A percentile compares a stretch with the other conserved stretches of the same genome.
phyloP scores from a whole-genome alignment of 352 stramenopile genomes.

The Phytopythium oedochilum region DNA sequence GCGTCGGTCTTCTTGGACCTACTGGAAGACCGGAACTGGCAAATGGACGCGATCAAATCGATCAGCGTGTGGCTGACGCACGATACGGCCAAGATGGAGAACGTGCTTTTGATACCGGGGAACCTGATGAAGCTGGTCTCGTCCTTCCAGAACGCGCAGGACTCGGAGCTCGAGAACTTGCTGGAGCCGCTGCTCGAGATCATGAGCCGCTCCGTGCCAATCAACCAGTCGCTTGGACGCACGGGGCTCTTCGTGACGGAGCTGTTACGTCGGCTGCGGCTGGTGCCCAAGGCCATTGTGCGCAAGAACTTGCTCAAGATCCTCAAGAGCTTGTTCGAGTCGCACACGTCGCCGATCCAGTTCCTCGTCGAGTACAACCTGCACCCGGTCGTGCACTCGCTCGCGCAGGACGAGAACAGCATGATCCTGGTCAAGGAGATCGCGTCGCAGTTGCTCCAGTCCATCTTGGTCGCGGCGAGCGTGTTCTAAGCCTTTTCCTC shows the following conservation, averaged over 20 bases:
- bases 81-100: slow-evolving; percentile 82
- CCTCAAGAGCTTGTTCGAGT: slow-evolving; percentile 88
- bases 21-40: slow-evolving; percentile 88
- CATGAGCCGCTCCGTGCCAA: slow-evolving; percentile 58
- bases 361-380: slow-evolving; percentile 90
- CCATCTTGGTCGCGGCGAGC: slow-evolving; percentile 67
- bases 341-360: slow-evolving; percentile 76
- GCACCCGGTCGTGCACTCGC: slow-evolving; percentile 63
- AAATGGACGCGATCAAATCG: slow-evolving; percentile 87
- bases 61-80: slow-evolving; percentile 83
- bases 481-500: slow-evolving; percentile 28
- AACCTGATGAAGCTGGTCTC: slow-evolving; percentile 70
- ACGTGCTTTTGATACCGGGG: slow-evolving; percentile 54
- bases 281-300: slow-evolving; percentile 85
- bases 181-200: slow-evolving; percentile 80
- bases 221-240: slow-evolving; percentile 84
- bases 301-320: slow-evolving; percentile 91
- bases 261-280: slow-evolving; percentile 71
- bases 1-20: slow-evolving; percentile 86
- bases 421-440: slow-evolving; percentile 90
- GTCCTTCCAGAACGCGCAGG: slow-evolving; percentile 63
- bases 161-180: slow-evolving; percentile 76
- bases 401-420: slow-evolving; percentile 85
- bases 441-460: slow-evolving; percentile 78
- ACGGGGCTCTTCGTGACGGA: slow-evolving; percentile 85